phyloP scores from a whole-genome alignment of 768 basidiomycete genomes.

The Cantharellus cinnabarinus region DNA sequence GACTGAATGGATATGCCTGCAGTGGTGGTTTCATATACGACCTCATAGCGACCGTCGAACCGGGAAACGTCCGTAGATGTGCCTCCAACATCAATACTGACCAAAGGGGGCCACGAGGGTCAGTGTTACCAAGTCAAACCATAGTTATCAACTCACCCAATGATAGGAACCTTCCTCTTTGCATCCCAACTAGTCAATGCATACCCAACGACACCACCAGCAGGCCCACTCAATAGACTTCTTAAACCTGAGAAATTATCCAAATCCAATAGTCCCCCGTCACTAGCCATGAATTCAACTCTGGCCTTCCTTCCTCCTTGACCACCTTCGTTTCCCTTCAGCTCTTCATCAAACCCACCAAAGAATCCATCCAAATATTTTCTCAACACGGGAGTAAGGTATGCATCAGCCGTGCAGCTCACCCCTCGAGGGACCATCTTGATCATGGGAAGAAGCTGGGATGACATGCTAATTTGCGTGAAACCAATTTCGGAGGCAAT shows the following conservation, averaged over 20 bases:
- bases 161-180: conserved; percentile 47
- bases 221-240: conserved; percentile 82
- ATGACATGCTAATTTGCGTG: conserved; percentile 70
- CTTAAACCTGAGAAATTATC: conserved; percentile 81
- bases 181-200: conserved; percentile 87
- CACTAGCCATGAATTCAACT: conserved; percentile 92
- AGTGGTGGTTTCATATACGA: conserved; percentile 89
- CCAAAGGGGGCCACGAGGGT: background rate
- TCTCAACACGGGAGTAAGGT: conserved; percentile 73
- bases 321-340: conserved; percentile 18
- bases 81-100: conserved; percentile 77
- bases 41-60: conserved; percentile 76
- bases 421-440: conserved; percentile 87
- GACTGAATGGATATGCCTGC: conserved; percentile 85
- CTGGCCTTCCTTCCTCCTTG: conserved; percentile 30
- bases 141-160: conserved; percentile 40
- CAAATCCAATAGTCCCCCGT: conserved; percentile 66
- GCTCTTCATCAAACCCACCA: conserved; percentile 57
- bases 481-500: conserved; percentile 74
- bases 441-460: conserved; percentile 80
- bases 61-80: conserved; percentile 92
- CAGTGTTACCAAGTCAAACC: background rate
- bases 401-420: conserved; percentile 86
- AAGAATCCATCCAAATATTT: conserved; percentile 87
- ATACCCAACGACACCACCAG: conserved; percentile 91